Percentiles rank a stretch among this genome's conserved stretches.
Conservation (phyloP, 257 asterid species). For the Nicotiana paniculata region DNA sequence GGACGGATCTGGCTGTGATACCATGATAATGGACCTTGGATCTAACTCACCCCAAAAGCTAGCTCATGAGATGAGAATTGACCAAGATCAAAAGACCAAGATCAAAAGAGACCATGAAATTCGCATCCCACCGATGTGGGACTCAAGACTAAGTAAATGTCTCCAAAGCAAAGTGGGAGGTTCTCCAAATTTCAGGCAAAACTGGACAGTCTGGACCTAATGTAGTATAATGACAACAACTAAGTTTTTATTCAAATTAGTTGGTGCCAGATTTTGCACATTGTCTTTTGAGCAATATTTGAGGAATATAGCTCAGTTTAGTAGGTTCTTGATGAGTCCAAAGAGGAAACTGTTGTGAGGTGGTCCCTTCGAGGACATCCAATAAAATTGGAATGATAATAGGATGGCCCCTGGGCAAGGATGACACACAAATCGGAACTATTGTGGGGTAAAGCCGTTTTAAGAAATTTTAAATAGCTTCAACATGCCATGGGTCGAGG, state of each 20-base stretch:
- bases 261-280: not conserved
- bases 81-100: too few relatives aligned
- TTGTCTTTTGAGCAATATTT: not conserved
- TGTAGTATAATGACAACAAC: not conserved
- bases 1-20: too few relatives aligned
- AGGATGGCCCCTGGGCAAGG: too few relatives aligned
- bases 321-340: not conserved
- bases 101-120: too few relatives aligned
- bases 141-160: not conserved
- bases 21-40: too few relatives aligned
- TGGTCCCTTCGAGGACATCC: too few relatives aligned
- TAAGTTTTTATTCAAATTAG: not conserved
- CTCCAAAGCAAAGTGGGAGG: not conserved
- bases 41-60: too few relatives aligned
- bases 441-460: not conserved
- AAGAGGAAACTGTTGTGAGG: not conserved
- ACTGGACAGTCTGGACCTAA: not conserved
- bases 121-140: too few relatives aligned
- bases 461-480: not conserved
- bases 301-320: not conserved
- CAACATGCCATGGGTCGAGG: not conserved
- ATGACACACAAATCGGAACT: too few relatives aligned
- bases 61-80: too few relatives aligned
- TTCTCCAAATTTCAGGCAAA: not conserved
- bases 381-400: too few relatives aligned